Base-by-base conservation (phyloP, 169 alveolate genomes). In the Plasmodium relictum region DNA sequence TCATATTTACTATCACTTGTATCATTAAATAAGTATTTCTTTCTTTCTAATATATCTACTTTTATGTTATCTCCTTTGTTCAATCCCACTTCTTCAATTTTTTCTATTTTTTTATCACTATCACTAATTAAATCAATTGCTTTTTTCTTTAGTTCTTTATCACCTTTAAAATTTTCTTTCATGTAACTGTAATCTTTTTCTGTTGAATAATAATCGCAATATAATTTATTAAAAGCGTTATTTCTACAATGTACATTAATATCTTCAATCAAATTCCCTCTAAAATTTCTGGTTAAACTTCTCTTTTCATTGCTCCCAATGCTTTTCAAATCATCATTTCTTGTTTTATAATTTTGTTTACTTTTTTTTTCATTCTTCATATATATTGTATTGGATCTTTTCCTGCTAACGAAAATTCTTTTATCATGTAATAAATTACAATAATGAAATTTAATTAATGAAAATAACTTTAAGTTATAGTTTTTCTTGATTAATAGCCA, bases 401-500 rank as follows among this genome's bases (percentile, higher is more conserved):
- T 66, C 14, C 31, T 20, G 41, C 78, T 5, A 44, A 9, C 9
- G 7, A 12, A 26, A 76, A n/a, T 48, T 63, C 31, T 76, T 41
- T 39, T 52, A 50, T 76, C 68, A 26, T 0, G 48, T 50, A 20
- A 16, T 26, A 65, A 63, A 31, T 41, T 41, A 42, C n/a, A 22
- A 45, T 22, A 52, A 12, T 66, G 63, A 56, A 76, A 48, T 62
- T 76, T 76, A 22, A 76, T 44, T 14, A 52, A 22, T 22, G 62
- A 62, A 76, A 62, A 31, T 52, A 42, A 76, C 22, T 56, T 76
- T 7, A 41, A 41, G 45, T 26, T 16, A 42, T 44, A 48, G 48
- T 18, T n/a, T 62, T 63, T 76, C 45, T 76, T 76, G 48, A 26
- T 62, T 62, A 76, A 76, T 76, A 76, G 88, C 61, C 88, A 76